Evolutionary conservation across 2,329 filamentous ascomycete genomes (phyloP).

Genomic region (Penicillium sumatraense): DNA sequence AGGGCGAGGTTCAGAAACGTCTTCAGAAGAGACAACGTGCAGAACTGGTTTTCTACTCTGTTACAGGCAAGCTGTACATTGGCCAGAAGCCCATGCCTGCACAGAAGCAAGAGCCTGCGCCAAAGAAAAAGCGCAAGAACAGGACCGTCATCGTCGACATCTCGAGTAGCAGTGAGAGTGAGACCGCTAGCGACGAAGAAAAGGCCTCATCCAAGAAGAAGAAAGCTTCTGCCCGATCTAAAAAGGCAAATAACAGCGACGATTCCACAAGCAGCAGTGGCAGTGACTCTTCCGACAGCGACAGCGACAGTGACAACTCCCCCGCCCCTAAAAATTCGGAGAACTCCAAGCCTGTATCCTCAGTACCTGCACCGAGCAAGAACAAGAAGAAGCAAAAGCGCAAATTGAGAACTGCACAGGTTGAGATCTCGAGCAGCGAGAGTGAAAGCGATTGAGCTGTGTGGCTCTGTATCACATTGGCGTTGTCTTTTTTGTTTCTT

Average conservation of each 20-base stretch:
- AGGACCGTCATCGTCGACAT: constrained; percentile 48
- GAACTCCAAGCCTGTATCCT: constrained; percentile 5
- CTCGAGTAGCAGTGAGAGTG: constrained; percentile 47
- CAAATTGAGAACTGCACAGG: constrained; percentile 25
- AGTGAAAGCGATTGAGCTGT: constrained; percentile 28
- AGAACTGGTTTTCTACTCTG: constrained; percentile 42
- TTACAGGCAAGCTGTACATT: constrained; percentile 35
- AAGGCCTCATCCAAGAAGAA: constrained; percentile 22
- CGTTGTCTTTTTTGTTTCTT: constrained; percentile 7
- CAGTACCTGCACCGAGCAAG: constrained; percentile 13
- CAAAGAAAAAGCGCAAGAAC: constrained; percentile 48
- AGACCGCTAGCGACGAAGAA: constrained; percentile 31
- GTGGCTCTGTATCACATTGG: neutral
- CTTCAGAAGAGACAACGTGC: constrained; percentile 43
- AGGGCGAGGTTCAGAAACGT: constrained; percentile 30
- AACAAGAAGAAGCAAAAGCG: constrained; percentile 33
- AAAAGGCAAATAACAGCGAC: constrained; percentile 19
- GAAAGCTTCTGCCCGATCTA: constrained; percentile 16
- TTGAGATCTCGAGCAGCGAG: constrained; percentile 33
- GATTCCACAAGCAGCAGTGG: constrained; percentile 23
- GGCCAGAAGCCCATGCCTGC: constrained; percentile 29
- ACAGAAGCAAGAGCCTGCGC: constrained; percentile 26
- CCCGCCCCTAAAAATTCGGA: constrained; percentile 10
- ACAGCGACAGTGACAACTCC: constrained; percentile 6
- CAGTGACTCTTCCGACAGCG: constrained; percentile 26